These are phyloP conservation scores for Trametes sanguinea DNA, from an alignment of 768 basidiomycete genomes.

Conservation along the genomic window DNA sequence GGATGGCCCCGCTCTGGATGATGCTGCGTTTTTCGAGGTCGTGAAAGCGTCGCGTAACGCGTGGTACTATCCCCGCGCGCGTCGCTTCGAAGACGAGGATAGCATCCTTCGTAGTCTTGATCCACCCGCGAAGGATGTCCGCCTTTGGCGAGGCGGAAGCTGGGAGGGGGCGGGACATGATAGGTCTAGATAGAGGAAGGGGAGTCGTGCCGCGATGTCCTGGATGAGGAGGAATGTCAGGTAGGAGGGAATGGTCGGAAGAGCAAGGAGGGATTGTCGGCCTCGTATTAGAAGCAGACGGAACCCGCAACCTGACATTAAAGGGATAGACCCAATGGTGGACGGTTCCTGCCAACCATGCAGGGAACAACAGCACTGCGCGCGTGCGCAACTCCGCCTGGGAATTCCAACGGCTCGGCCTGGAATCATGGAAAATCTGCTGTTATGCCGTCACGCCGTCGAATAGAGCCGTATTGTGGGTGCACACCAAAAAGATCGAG, in stretches of 20 bases:
- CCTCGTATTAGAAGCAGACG: conserved; percentile 15
- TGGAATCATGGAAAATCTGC: background rate
- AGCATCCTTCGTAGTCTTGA: conserved; percentile 25
- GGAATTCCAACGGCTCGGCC: conserved; percentile 5
- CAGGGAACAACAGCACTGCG: conserved; percentile 13
- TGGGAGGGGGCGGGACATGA: conserved; percentile 11
- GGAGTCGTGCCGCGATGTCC: background rate
- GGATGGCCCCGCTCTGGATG: conserved; percentile 24
- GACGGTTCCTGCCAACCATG: conserved; percentile 20
- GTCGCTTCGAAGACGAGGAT: conserved; percentile 27
- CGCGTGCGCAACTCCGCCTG: conserved; percentile 2
- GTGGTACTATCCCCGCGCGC: conserved; percentile 23
- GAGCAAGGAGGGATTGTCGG: conserved; percentile 1
- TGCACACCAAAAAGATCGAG: conserved; percentile 11
- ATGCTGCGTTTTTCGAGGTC: conserved; percentile 26
- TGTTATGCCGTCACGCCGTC: conserved; percentile 8
- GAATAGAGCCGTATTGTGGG: conserved; percentile 11
- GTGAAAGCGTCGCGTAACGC: conserved; percentile 25
- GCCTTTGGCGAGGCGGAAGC: conserved; percentile 10
- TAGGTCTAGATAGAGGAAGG: background rate
- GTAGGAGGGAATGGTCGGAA: conserved; percentile 12
- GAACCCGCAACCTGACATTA: conserved; percentile 12
- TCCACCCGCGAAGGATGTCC: conserved; percentile 24
- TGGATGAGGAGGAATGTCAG: conserved; percentile 6
- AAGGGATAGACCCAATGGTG: conserved; percentile 9